Evolutionary conservation across 2,329 filamentous ascomycete species (phyloP), one percentile per base, ranked within the genome.

Genomic region (Huntiella decipiens): DNA sequence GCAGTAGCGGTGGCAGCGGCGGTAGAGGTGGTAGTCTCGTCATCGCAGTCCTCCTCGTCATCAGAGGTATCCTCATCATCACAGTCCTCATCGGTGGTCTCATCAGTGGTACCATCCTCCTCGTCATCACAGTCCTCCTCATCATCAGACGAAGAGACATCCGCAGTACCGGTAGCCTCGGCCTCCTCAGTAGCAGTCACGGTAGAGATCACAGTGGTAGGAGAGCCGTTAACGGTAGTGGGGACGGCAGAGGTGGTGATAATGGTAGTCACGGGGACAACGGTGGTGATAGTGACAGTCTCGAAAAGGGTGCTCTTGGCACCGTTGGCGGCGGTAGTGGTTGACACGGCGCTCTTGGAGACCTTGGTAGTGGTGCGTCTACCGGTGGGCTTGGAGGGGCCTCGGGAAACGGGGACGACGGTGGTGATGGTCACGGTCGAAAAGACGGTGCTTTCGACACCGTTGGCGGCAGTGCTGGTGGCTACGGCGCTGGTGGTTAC

Each of bases 41-140:
- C 35, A 34, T 33, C 34, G 22, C 45, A 47, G 12, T 44, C 45
- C n/a, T 47, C 45, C 6, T 47, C 45, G 8, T 33, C 17, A 33
- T 40, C 16, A 32, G 44, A 22, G 16, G 37, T 41, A 36, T 38
- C 36, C 15, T 33, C 41, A 8, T 4, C 36, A 16, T 33, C 19
- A 16, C 34, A 38, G n/a, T 35, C 36, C 3, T 36, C 37, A 7
- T 32, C 36, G 32, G 35, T 28, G 8, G 10, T 8, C 12, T 44
- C 40, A 2, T 48, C 35, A 6, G 45, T 39, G 17, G 45, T 32
- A 39, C 33, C 43, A 12, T 47, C 45, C 5, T 47, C 45, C 2
- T 1, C 1, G 17, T 47, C 45, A 5, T 37, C 28, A 15, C 34
- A 36, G 34, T 46, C 37, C n/a, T 47, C 39, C 17, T 43, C 39